A percentile compares a stretch with the other conserved stretches of the same genome.
Evolutionary conservation across 1,284 basidiomycete species (phyloP).

Genomic region (Trametes hirsuta): DNA sequence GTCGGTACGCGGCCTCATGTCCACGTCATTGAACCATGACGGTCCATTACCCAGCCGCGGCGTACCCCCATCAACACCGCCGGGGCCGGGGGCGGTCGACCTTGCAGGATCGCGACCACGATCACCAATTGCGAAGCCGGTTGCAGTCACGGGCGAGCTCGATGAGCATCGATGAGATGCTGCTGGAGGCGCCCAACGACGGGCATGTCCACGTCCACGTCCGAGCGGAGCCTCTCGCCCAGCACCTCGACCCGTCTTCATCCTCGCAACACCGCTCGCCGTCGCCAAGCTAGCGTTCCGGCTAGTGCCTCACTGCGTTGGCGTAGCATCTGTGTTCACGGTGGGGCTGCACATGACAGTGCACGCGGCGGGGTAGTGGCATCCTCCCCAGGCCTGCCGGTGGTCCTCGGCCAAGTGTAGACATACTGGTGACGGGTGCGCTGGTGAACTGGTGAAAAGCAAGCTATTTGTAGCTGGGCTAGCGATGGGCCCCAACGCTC

Average conservation of each 20-base stretch:
- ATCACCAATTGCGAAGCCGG: constrained; percentile 27
- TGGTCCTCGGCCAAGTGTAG: constrained; percentile 44
- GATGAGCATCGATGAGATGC: constrained; percentile 60
- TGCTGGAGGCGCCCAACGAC: constrained; percentile 51
- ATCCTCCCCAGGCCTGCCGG: constrained; percentile 35
- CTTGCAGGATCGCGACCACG: constrained; percentile 27
- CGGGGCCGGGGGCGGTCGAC: constrained; percentile 29
- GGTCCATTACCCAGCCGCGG: constrained; percentile 22
- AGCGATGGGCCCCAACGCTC: constrained; percentile 22
- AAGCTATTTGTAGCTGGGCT: constrained; percentile 23
- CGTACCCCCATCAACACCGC: constrained; percentile 22
- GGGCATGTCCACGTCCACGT: constrained; percentile 22
- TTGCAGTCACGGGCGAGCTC: constrained; percentile 38
- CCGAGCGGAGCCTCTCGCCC: constrained; percentile 20
- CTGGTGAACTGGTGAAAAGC: constrained; percentile 55
- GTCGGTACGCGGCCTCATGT: constrained; percentile 20
- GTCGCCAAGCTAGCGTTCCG: constrained; percentile 20
- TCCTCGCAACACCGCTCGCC: constrained; percentile 30
- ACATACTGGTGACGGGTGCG: constrained; percentile 67
- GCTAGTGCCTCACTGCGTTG: constrained; percentile 29
- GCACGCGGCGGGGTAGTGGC: constrained; percentile 13
- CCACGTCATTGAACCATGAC: constrained; percentile 29
- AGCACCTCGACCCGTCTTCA: constrained; percentile 25
- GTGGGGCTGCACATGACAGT: constrained; percentile 29
- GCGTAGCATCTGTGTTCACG: constrained; percentile 28